Evolutionary conservation across 352 stramenopile genomes (phyloP), one percentile per base, ranked within the genome.

Genomic region (Globisporangium mamillatum): DNA sequence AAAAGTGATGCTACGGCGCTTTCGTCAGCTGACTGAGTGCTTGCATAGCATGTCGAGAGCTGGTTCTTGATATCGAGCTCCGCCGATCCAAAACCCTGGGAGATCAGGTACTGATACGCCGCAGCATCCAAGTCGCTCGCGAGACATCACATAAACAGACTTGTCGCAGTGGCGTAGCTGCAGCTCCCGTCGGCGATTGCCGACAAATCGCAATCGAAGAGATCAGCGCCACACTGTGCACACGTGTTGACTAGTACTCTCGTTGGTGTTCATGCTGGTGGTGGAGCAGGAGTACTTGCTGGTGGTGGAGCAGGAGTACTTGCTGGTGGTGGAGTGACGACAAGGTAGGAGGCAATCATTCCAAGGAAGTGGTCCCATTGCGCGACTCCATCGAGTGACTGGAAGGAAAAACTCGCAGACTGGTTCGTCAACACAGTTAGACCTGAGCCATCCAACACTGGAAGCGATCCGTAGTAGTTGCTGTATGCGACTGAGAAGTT

Each of bases 351-450:
- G 0, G 24, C 24, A 1, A 74, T 3, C 8, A 44, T 4, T 9
- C 25, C 46, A 6, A 65, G 12, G 16, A 74, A 18, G 10, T 16
- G 6, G 18, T 36, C 52, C 59, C 59, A 74, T 12, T 32, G 62
- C 4, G 59, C 18, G 5, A n/a, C 50, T 24, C 32, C 60, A 8
- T 46, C 56, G 4, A 74, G 64, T 0, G 69, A 71, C 29, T 71
- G 69, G 27, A 74, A 56, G 8, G 32, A 48, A 12, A 71, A 56
- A 24, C 55, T 46, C 14, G 57, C 52, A 9, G 60, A 4, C 18
- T 46, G 20, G 12, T 7, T 56, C 2, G 6, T 46, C 24, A 29
- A 16, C 9, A 24, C 44, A 3, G n/a, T 48, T 36, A 60, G 44
- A 12, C 29, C 20, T 5, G 53, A 16, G 44, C 48, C 34, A 20